Conservation (phyloP, 2,329 filamentous ascomycete species). For the Xenoacremonium recifei region DNA sequence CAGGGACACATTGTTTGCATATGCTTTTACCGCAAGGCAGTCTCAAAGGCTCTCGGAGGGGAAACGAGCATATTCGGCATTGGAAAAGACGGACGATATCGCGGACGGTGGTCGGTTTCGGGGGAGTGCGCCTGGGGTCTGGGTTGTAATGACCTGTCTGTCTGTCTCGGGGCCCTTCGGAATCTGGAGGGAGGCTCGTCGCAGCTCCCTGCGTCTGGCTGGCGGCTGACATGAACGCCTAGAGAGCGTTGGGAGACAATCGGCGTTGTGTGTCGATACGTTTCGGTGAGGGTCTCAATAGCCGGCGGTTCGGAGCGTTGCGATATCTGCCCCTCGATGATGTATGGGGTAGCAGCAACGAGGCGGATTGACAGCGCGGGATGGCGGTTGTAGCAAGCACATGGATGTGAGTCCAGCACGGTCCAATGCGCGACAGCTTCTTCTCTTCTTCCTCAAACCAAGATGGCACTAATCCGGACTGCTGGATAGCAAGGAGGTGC, state of each 20-base stretch:
- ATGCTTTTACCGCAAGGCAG: constrained; percentile 80
- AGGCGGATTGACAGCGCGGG: constrained; percentile 1
- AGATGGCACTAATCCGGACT: too few species aligned
- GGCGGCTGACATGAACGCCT: constrained; percentile 21
- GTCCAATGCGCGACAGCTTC: too few species aligned
- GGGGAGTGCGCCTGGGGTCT: neutral
- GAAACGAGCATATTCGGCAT: constrained; percentile 70
- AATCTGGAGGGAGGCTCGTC: constrained; percentile 7
- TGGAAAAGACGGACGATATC: constrained; percentile 67
- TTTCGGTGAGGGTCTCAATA: neutral
- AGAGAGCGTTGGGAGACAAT: constrained; percentile 3
- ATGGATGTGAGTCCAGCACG: neutral
- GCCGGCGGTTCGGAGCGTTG: constrained; percentile 3
- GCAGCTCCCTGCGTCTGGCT: constrained; percentile 10
- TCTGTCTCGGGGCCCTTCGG: constrained; percentile 3
- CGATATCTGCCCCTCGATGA: constrained; percentile 2
- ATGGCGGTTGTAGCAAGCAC: constrained; percentile 11
- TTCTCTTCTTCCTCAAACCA: too few species aligned
- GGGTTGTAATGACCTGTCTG: neutral
- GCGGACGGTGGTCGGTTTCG: constrained; percentile 10
- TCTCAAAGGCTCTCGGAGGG: constrained; percentile 67
- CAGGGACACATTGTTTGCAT: constrained; percentile 73
- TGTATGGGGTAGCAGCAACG: neutral
- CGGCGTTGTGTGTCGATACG: neutral
- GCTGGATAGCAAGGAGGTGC: too few species aligned